Evolutionary conservation across 257 asterid genomes (phyloP).

Genomic region (Ajuga chamaepitys): DNA sequence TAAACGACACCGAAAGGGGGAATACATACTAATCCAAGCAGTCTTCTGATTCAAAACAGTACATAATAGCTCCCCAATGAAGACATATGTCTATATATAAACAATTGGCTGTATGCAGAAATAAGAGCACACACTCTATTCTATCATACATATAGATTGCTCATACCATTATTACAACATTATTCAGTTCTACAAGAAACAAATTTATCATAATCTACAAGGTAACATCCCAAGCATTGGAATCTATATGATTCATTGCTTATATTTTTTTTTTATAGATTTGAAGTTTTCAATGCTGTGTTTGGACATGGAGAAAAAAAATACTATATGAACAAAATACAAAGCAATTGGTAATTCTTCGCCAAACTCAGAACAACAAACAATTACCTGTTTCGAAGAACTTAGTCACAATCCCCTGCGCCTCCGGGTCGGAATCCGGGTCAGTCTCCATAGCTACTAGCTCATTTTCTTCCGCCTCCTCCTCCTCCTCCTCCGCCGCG

Average conservation of each 20-base stretch:
- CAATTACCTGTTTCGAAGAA: conserved; percentile 40
- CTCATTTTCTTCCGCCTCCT: conserved; percentile 17
- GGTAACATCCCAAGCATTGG: too few species aligned
- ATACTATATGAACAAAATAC: not conserved
- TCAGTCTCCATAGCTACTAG: conserved; percentile 42
- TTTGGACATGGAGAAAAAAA: too few species aligned
- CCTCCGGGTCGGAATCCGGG: conserved; percentile 62
- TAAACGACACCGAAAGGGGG: not conserved
- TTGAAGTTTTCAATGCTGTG: too few species aligned
- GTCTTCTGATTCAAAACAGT: not conserved
- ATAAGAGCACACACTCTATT: not conserved
- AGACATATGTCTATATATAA: not conserved
- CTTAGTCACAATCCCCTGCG: conserved; percentile 25
- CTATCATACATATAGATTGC: not conserved
- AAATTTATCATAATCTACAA: too few species aligned
- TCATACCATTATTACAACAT: not conserved
- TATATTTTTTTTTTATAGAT: too few species aligned
- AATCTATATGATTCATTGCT: too few species aligned
- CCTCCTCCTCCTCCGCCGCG: conserved; percentile 16
- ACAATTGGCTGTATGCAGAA: not conserved
- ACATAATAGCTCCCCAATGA: not conserved
- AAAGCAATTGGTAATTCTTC: not conserved
- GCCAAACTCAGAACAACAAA: not conserved
- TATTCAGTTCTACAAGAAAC: too few species aligned
- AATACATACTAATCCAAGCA: not conserved